Conservation (phyloP, 257 asterid species). For the Cinchona pubescens region DNA sequence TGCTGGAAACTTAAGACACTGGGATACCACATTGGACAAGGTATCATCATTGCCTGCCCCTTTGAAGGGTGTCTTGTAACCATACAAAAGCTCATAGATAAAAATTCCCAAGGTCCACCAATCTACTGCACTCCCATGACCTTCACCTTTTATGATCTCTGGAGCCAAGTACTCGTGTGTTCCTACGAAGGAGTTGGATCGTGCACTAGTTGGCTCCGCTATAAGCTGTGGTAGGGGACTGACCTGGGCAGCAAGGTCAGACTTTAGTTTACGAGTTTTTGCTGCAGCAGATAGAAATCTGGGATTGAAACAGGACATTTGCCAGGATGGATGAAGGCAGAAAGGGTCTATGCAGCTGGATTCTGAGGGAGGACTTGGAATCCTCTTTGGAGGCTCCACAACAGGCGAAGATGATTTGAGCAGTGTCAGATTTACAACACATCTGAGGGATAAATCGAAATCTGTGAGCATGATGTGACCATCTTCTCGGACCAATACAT, state of each 20-base stretch:
- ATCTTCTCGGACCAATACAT: constrained; percentile 72
- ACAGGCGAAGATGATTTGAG: constrained; percentile 47
- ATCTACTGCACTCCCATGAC: constrained; percentile 88
- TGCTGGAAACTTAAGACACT: constrained; percentile 62
- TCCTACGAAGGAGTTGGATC: constrained; percentile 87
- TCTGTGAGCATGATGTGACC: constrained; percentile 94
- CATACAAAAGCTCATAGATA: constrained; percentile 69
- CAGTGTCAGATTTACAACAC: constrained; percentile 51
- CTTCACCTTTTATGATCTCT: constrained; percentile 81
- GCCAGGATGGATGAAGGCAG: constrained; percentile 83
- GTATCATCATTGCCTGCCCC: constrained; percentile 67
- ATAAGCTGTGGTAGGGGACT: constrained; percentile 75
- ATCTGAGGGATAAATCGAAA: constrained; percentile 70
- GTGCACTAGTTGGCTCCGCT: constrained; percentile 71
- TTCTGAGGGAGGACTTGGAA: constrained; percentile 43
- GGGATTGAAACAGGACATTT: constrained; percentile 70
- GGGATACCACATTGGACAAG: constrained; percentile 61
- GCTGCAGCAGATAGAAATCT: constrained; percentile 50
- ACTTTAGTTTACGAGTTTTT: constrained; percentile 53
- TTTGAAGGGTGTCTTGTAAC: constrained; percentile 75
- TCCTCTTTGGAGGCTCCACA: constrained; percentile 44
- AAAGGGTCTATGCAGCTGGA: constrained; percentile 78
- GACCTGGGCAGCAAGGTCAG: constrained; percentile 49
- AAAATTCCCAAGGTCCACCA: constrained; percentile 93
- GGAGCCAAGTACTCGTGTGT: constrained; percentile 94